These are phyloP conservation scores for Cryphonectria japonica DNA, from an alignment of 2,329 filamentous ascomycete genomes.

Conservation along the genomic window DNA sequence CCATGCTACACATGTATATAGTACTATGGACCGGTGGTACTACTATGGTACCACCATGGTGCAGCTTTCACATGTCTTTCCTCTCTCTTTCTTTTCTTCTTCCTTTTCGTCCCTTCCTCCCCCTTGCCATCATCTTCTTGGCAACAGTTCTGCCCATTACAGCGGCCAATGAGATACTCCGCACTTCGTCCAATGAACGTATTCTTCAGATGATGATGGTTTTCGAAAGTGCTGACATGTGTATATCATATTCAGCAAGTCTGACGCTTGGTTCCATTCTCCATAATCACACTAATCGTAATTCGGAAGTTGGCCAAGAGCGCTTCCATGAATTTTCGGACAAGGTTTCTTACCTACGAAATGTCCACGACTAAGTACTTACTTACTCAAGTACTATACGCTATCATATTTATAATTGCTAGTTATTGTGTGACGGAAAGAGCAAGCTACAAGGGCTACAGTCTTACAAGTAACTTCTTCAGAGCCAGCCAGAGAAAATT, in stretches of 20 bases:
- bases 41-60: neutral
- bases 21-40: neutral
- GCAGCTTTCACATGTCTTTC: constrained; percentile 1
- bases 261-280: no score
- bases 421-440: no score
- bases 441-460: no score
- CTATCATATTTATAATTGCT: no score
- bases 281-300: no score
- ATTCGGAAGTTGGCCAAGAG: no score
- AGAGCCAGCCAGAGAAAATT: no score
- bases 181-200: neutral
- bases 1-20: neutral
- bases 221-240: neutral
- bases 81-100: neutral
- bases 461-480: no score
- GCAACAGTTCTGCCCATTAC: neutral
- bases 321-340: no score
- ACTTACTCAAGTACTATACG: no score
- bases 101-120: neutral
- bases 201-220: neutral
- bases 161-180: neutral
- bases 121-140: neutral
- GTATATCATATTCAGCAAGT: neutral
- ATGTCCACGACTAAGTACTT: no score
- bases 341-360: no score